Evolutionary conservation across 2,329 filamentous ascomycete genomes (phyloP), one percentile per base, ranked within the genome.

Genomic region (Apiospora aurea): DNA sequence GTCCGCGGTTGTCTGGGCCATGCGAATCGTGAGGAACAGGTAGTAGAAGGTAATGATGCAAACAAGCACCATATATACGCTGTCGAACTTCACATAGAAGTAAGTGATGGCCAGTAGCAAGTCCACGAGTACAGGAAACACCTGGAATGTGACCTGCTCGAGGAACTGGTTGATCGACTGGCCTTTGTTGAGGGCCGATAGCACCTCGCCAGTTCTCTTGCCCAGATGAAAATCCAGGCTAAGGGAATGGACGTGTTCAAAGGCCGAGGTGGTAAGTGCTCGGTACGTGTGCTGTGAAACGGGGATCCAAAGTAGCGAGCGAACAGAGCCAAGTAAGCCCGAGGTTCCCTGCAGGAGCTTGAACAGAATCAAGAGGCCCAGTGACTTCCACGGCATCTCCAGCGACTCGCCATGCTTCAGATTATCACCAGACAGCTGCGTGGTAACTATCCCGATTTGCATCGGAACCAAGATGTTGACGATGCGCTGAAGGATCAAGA

Each of bases 241-340:
- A 46, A 99, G 90, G 69, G 93, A 92, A 82, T 99, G 96, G 29
- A 99, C 96, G 81, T 99, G 96, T 83, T 98, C 96, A 80, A 99
- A 99, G 14, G 96, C 94, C 21, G 96, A 95, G 1, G 96, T 96
- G 7, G 95, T 97, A 72, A 99, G 88, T 75, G 96, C 94, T 79
- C 94, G 92, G 83, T 98, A 99, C 0, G 96, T 97, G 81, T 98
- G 97, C 81, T 99, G 96, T 47, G 95, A 94, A 72, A 99, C 95
- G 0, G 96, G 96, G 69, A 99, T 96, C 96, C 96, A 99, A 46
- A 99, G 86, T 47, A 94, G 90, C 29, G 94, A 93, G 75, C 96
- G 90, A 46, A 93, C 78, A 1, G 94, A 96, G 10, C 95, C 95
- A 46, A 99, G 88, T 67, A 98, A 85, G 26, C 96, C 96, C 73